Evolutionary conservation across 192 early-diverging fungal species (phyloP).

Genomic region (Radiomyces spectabilis): DNA sequence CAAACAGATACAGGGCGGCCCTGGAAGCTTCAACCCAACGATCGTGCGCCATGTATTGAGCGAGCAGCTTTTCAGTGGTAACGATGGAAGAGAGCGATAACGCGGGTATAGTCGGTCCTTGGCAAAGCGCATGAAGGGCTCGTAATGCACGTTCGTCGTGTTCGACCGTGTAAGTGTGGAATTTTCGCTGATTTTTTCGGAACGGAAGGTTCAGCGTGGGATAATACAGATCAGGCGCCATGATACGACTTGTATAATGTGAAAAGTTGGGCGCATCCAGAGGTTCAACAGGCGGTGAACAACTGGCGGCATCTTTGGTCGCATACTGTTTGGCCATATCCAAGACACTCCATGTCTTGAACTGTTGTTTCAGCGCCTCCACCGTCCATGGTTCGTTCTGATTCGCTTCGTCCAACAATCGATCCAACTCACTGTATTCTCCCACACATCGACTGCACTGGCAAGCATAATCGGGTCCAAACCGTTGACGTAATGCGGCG

Average conservation of each 20-base stretch:
- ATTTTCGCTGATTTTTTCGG: too few relatives aligned
- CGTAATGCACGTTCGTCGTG: too few relatives aligned
- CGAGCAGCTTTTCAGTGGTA: background rate
- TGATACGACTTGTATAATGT: constrained; percentile 7
- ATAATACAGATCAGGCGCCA: constrained; percentile 8
- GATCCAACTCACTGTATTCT: constrained; percentile 2
- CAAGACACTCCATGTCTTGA: constrained; percentile 13
- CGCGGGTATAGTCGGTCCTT: too few relatives aligned
- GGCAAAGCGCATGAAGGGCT: too few relatives aligned
- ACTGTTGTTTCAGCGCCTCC: background rate
- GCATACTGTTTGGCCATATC: constrained; percentile 2
- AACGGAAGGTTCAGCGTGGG: too few relatives aligned
- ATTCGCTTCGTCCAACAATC: constrained; percentile 2
- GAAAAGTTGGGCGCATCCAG: constrained; percentile 14
- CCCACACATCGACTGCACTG: constrained; percentile 5
- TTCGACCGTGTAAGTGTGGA: too few relatives aligned
- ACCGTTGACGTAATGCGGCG: constrained; percentile 1
- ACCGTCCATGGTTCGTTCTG: background rate
- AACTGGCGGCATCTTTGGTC: background rate
- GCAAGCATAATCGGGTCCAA: constrained; percentile 15
- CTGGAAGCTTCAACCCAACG: constrained; percentile 12
- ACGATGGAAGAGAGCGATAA: background rate
- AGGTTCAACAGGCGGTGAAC: background rate
- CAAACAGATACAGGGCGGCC: constrained; percentile 7
- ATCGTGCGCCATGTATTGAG: constrained; percentile 3